Conservation (phyloP, 208 protist genomes). For the Crithidia fasciculata region DNA sequence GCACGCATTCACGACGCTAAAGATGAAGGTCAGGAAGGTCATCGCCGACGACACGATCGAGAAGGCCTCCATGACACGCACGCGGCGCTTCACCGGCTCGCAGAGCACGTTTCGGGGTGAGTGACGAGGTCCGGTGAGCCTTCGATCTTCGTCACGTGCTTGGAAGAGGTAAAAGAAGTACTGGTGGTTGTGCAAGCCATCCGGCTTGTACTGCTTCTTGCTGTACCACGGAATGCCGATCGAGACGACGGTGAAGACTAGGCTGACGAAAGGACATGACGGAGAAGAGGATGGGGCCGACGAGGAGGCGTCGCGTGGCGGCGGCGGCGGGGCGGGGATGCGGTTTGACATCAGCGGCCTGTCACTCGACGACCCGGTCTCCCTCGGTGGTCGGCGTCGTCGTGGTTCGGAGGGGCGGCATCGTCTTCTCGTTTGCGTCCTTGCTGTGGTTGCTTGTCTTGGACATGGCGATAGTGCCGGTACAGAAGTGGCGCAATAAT, state of each 20-base stretch:
- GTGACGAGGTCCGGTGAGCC: constrained; percentile 28
- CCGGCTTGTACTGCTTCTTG: constrained; percentile 61
- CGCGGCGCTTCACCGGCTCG: constrained; percentile 40
- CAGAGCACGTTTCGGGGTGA: constrained; percentile 41
- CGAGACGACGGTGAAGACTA: constrained; percentile 60
- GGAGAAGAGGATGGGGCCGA: constrained; percentile 48
- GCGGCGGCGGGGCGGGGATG: constrained; percentile 45
- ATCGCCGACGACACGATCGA: constrained; percentile 41
- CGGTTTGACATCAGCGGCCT: constrained; percentile 16
- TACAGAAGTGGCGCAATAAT: neutral
- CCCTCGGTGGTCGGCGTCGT: constrained; percentile 11
- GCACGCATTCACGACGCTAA: constrained; percentile 40
- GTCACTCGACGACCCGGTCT: constrained; percentile 30
- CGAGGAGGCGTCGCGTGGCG: constrained; percentile 51
- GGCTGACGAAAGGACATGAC: constrained; percentile 37
- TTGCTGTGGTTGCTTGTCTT: constrained; percentile 29
- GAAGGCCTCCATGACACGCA: constrained; percentile 59
- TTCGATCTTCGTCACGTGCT: constrained; percentile 39
- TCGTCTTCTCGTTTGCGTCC: constrained; percentile 15
- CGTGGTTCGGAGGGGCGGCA: constrained; percentile 22
- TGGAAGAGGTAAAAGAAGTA: constrained; percentile 65
- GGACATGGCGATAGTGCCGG: neutral
- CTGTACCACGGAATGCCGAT: constrained; percentile 72
- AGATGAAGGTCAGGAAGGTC: constrained; percentile 40
- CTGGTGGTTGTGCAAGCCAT: constrained; percentile 30